phyloP scores from a whole-genome alignment of 2,329 filamentous ascomycete genomes.

The Fonsecaea monophora region DNA sequence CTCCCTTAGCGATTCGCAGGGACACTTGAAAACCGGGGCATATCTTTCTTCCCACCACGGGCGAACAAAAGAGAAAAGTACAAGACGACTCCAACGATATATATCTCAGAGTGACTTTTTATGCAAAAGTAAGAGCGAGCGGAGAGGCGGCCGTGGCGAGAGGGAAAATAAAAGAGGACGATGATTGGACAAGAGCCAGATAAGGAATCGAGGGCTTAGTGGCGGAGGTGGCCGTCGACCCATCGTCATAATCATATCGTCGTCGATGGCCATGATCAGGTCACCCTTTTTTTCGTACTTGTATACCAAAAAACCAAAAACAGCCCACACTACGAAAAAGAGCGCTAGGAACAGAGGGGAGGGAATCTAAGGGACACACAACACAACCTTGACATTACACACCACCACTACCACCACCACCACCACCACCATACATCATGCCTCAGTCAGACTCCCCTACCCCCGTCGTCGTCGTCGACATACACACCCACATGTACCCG shows the following conservation, averaged over 20 bases:
- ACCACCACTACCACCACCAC: not conserved
- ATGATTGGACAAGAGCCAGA: conserved; percentile 11
- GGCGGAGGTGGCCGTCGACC: conserved; percentile 20
- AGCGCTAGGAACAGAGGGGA: not conserved
- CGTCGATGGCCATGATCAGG: not conserved
- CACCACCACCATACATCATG: not conserved
- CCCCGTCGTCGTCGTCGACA: conserved; percentile 57
- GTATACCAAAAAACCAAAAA: not conserved
- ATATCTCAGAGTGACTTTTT: not conserved
- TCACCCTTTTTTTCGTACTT: not conserved
- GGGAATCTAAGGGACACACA: not conserved
- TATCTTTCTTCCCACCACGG: not conserved
- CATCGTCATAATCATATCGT: not conserved
- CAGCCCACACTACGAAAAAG: not conserved
- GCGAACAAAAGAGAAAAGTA: not conserved
- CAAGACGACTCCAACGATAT: not conserved
- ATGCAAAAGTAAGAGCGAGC: not conserved
- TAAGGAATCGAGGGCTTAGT: conserved; percentile 12
- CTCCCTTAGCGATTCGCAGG: not conserved
- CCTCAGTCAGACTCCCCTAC: not conserved
- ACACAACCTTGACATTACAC: not conserved
- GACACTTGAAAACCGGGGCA: not conserved
- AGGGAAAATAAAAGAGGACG: not conserved
- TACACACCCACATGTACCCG: conserved; percentile 70
- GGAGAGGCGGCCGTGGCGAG: not conserved